phyloP scores from a whole-genome alignment of 495 filamentous ascomycete genomes.

The Penicillium parvum region DNA sequence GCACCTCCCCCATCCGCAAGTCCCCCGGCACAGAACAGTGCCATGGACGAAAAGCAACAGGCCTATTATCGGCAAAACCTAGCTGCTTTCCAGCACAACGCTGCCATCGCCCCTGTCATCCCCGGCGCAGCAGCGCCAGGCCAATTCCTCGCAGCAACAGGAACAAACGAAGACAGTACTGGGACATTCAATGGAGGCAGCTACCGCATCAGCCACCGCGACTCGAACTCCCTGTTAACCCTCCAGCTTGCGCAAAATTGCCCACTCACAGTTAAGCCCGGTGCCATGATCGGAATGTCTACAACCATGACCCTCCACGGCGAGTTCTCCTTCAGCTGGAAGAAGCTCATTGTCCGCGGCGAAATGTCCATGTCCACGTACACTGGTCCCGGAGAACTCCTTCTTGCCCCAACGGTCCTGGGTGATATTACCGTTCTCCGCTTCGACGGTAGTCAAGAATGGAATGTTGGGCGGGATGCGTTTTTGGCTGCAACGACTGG shows the following conservation, averaged over 20 bases:
- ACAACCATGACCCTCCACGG: slow-evolving; percentile 80
- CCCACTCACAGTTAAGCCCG: slow-evolving; percentile 76
- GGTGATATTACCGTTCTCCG: slow-evolving; percentile 85
- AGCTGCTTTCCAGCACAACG: slow-evolving; percentile 2
- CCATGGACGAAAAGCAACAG: neutral
- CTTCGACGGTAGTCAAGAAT: slow-evolving; percentile 59
- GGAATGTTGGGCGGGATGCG: slow-evolving; percentile 78
- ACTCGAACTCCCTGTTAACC: slow-evolving; percentile 85
- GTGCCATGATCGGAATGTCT: slow-evolving; percentile 95
- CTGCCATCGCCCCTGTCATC: slow-evolving; percentile 17
- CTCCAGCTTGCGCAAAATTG: slow-evolving; percentile 86
- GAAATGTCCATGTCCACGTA: slow-evolving; percentile 77
- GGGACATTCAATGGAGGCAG: slow-evolving; percentile 95
- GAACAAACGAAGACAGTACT: slow-evolving; percentile 66
- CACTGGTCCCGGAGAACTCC: slow-evolving; percentile 86
- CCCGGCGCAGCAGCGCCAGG: slow-evolving; percentile 44
- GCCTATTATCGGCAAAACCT: slow-evolving; percentile 2
- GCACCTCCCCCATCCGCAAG: slow-evolving; percentile 18
- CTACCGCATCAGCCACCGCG: slow-evolving; percentile 88
- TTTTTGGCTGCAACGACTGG: slow-evolving; percentile 76
- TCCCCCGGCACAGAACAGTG: slow-evolving; percentile 13
- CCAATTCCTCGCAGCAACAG: slow-evolving; percentile 55
- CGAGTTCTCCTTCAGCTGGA: slow-evolving; percentile 71
- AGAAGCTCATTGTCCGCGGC: slow-evolving; percentile 77
- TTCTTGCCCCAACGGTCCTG: slow-evolving; percentile 72